These are phyloP conservation scores for Carex kokanica DNA, from an alignment of 176 grass and related monocot species.

Conservation along the genomic window DNA sequence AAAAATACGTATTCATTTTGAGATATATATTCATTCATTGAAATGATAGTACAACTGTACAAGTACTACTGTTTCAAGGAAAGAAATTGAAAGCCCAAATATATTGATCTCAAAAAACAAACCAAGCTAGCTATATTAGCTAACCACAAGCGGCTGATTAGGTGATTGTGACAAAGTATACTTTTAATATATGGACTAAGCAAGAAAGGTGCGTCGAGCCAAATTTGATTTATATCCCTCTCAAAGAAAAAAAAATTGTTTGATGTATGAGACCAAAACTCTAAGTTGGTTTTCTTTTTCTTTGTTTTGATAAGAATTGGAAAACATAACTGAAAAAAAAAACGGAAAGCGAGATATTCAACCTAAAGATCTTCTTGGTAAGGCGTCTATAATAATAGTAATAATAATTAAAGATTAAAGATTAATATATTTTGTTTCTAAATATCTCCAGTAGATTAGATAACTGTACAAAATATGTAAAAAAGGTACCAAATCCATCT, in stretches of 20 bases:
- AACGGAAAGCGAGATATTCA: background rate
- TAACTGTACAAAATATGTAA: constrained; percentile 4
- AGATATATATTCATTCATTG: background rate
- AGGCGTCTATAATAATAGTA: background rate
- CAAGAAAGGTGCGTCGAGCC: background rate
- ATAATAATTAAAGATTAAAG: background rate
- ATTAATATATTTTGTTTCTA: background rate
- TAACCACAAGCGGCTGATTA: background rate
- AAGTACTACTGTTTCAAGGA: background rate
- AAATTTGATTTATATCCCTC: background rate
- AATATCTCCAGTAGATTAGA: constrained; percentile 16
- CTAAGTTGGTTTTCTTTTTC: background rate
- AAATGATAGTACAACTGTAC: background rate
- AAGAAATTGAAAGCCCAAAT: background rate
- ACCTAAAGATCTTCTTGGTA: background rate
- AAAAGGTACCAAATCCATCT: background rate
- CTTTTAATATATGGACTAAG: background rate
- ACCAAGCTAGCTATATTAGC: background rate
- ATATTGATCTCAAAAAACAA: background rate
- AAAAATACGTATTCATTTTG: background rate
- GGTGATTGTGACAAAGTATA: background rate
- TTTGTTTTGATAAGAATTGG: background rate
- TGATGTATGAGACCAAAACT: background rate
- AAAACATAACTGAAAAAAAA: constrained; percentile 1
- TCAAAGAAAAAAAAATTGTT: background rate